Conservation (phyloP, 352 stramenopile species). For the Halophytophthora batemanensis region DNA sequence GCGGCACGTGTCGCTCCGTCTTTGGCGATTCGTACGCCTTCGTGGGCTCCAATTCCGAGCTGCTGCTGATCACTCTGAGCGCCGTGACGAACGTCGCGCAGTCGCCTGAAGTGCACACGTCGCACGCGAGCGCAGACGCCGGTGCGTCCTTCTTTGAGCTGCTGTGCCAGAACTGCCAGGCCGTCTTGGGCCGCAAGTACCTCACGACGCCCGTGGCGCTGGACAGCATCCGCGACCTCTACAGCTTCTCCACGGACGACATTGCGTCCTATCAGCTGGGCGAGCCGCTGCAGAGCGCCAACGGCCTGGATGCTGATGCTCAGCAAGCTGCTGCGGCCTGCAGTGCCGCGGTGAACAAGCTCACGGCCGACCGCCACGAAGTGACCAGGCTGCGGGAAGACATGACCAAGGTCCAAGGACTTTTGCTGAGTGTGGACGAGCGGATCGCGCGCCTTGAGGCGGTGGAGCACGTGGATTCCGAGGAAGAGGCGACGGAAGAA, state of each 20-base stretch:
- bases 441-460: constrained; percentile 61
- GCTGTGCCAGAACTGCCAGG: constrained; percentile 78
- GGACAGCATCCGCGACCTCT: constrained; percentile 64
- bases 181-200: constrained; percentile 73
- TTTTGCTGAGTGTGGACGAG: constrained; percentile 74
- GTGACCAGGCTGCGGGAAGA: constrained; percentile 55
- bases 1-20: constrained; percentile 77
- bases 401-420: constrained; percentile 74
- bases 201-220: constrained; percentile 61
- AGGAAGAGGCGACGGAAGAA: no score
- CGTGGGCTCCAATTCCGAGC: constrained; percentile 66
- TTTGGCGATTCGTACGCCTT: constrained; percentile 84
- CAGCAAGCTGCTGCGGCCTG: constrained; percentile 31
- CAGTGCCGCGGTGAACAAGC: constrained; percentile 28
- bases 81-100: constrained; percentile 64
- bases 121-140: constrained; percentile 38
- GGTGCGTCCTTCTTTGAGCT: constrained; percentile 77
- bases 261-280: constrained; percentile 83
- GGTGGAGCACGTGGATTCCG: constrained; percentile 43
- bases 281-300: constrained; percentile 38
- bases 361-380: constrained; percentile 50
- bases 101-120: constrained; percentile 46
- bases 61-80: constrained; percentile 73
- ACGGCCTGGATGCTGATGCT: constrained; percentile 6
- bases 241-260: constrained; percentile 67